Evolutionary conservation across 2,329 filamentous ascomycete species (phyloP).

Genomic region (Malbranchea zuffiana): DNA sequence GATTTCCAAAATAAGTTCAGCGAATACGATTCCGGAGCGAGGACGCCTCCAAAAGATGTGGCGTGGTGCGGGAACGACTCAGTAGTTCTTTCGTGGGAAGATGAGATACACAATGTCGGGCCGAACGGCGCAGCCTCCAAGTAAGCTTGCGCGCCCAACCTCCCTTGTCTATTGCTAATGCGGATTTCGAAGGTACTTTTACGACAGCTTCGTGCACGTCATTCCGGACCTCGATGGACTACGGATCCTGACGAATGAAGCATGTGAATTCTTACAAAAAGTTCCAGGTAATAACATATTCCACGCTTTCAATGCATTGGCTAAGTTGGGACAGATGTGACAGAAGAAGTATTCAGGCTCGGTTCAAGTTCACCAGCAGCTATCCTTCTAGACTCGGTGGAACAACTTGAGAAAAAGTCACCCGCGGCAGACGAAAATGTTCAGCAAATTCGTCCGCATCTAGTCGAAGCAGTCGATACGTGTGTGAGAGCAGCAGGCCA

Average conservation of each 20-base stretch:
- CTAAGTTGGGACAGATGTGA: constrained; percentile 45
- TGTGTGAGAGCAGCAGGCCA: constrained; percentile 90
- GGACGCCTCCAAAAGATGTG: constrained; percentile 73
- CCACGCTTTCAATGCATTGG: not conserved
- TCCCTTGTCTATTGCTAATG: not conserved
- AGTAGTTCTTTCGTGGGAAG: constrained; percentile 89
- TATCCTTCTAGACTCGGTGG: constrained; percentile 84
- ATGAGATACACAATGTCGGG: constrained; percentile 89
- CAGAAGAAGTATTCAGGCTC: constrained; percentile 78
- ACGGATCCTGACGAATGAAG: constrained; percentile 76
- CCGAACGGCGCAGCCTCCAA: constrained; percentile 64
- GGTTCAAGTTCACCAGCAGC: constrained; percentile 82
- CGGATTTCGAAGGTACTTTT: constrained; percentile 56
- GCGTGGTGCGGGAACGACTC: constrained; percentile 97
- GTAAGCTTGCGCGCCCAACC: constrained; percentile 24
- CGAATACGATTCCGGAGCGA: constrained; percentile 80
- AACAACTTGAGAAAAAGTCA: constrained; percentile 82
- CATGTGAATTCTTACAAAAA: constrained; percentile 95
- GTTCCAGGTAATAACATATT: constrained; percentile 49
- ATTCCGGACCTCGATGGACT: constrained; percentile 85
- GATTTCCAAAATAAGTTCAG: constrained; percentile 89
- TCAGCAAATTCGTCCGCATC: constrained; percentile 74
- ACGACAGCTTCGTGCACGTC: constrained; percentile 82
- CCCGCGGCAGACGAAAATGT: constrained; percentile 98
- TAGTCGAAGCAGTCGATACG: constrained; percentile 85